Conservation (phyloP, 75 land plant species). For the Cryptomeria japonica region DNA sequence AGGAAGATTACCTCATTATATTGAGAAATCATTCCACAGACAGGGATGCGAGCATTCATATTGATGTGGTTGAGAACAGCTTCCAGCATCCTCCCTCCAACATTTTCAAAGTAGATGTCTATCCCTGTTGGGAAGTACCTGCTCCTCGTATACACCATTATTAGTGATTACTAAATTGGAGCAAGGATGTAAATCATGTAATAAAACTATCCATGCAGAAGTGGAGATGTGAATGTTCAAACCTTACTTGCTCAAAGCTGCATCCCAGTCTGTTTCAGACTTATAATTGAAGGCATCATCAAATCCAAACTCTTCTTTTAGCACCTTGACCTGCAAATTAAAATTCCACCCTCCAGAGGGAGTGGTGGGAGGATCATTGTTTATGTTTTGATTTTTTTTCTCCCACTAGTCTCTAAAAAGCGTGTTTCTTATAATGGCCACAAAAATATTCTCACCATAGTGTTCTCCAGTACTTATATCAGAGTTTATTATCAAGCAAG, state of each 20-base stretch:
- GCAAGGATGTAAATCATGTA: not conserved
- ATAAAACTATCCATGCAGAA: not conserved
- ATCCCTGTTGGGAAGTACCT: slow-evolving; percentile 52
- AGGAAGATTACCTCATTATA: slow-evolving; percentile 30
- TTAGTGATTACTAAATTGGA: not conserved
- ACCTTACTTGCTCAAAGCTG: slow-evolving; percentile 28
- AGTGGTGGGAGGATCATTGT: not conserved
- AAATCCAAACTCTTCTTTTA: slow-evolving; percentile 39
- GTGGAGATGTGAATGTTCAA: not conserved
- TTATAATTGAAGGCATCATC: slow-evolving; percentile 54
- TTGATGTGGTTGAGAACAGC: slow-evolving; percentile 49
- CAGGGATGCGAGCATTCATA: slow-evolving; percentile 24
- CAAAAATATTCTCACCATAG: not conserved
- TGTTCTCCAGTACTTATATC: not conserved
- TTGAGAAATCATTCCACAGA: slow-evolving; percentile 53
- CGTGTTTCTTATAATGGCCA: not conserved
- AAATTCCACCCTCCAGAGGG: not conserved
- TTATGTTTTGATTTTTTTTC: not conserved
- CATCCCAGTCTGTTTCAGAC: slow-evolving; percentile 30
- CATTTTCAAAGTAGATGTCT: slow-evolving; percentile 51
- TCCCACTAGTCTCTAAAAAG: not conserved
- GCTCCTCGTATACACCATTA: not conserved
- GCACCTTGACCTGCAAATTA: slow-evolving; percentile 24
- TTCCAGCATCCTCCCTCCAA: slow-evolving; percentile 50
- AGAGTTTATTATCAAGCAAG: not conserved